Evolutionary conservation across 2,329 filamentous ascomycete genomes (phyloP).

Genomic region (Madurella fahalii): DNA sequence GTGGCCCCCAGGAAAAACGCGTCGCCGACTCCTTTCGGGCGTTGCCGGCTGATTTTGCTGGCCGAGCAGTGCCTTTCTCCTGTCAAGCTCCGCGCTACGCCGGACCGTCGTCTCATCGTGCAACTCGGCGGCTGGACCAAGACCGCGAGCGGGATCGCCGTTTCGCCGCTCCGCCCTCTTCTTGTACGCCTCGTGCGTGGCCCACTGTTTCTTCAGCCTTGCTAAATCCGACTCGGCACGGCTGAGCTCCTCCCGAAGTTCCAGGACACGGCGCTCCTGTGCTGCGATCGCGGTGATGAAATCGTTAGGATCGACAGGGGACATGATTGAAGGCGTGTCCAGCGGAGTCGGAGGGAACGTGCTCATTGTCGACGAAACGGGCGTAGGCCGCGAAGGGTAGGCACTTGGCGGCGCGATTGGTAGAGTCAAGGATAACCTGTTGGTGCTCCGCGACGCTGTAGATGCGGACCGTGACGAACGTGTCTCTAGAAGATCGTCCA

Average conservation of each 20-base stretch:
- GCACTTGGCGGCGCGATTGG: slow-evolving; percentile 55
- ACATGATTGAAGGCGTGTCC: slow-evolving; percentile 40
- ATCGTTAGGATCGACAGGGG: slow-evolving; percentile 54
- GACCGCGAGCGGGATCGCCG: slow-evolving; percentile 54
- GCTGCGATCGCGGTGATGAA: slow-evolving; percentile 88
- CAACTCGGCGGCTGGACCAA: slow-evolving; percentile 20
- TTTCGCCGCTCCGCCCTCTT: slow-evolving; percentile 68
- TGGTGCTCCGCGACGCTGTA: slow-evolving; percentile 49
- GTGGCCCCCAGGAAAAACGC: slow-evolving; percentile 65
- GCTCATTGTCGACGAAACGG: slow-evolving; percentile 38
- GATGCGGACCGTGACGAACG: slow-evolving; percentile 52
- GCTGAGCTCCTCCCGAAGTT: slow-evolving; percentile 83
- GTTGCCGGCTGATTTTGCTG: slow-evolving; percentile 40
- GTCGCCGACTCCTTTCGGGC: slow-evolving; percentile 46
- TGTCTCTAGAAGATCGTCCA: slow-evolving; percentile 39
- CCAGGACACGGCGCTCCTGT: slow-evolving; percentile 85
- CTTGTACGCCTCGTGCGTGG: slow-evolving; percentile 68
- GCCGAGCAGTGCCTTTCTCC: slow-evolving; percentile 61
- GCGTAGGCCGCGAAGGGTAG: slow-evolving; percentile 49
- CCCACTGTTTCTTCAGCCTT: slow-evolving; percentile 79
- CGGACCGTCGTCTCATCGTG: slow-evolving; percentile 36
- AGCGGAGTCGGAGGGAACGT: slow-evolving; percentile 50
- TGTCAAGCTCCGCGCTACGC: slow-evolving; percentile 62
- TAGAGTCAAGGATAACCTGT: slow-evolving; percentile 57
- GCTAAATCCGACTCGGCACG: slow-evolving; percentile 75